Percentiles rank a stretch among this genome's conserved stretches.
Evolutionary conservation across 2,329 filamentous ascomycete genomes (phyloP).

Genomic region (Ciborinia camelliae): DNA sequence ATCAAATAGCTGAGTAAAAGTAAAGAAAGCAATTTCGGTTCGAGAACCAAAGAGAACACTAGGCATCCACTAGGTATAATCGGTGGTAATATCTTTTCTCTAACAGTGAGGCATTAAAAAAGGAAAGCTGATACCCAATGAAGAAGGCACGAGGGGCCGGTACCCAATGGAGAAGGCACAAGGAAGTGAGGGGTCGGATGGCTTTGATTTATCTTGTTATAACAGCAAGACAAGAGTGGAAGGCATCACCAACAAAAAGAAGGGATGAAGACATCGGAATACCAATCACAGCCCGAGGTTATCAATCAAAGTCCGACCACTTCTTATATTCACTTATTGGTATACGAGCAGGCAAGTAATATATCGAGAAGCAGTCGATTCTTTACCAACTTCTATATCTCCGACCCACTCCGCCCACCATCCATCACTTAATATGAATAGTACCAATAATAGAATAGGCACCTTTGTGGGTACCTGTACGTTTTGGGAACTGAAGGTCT

Average conservation of each 20-base stretch:
- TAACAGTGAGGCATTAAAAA: background rate
- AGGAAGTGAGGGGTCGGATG: background rate
- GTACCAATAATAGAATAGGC: background rate
- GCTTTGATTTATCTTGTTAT: background rate
- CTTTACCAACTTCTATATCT: background rate
- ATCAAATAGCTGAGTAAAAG: background rate
- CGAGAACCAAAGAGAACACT: background rate
- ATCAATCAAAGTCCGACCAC: background rate
- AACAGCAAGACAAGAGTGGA: background rate
- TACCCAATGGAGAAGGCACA: background rate
- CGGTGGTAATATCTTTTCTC: no score
- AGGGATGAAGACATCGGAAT: background rate
- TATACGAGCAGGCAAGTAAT: background rate
- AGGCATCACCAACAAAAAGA: background rate
- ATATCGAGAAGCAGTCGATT: no score
- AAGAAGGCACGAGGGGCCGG: background rate
- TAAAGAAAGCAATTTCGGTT: background rate
- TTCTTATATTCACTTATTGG: background rate
- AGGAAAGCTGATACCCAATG: background rate
- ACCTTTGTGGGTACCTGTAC: background rate
- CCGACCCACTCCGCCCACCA: no score
- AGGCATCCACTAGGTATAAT: no score
- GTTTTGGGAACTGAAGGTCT: background rate
- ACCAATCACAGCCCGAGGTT: background rate
- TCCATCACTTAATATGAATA: background rate